Evolutionary conservation across 768 basidiomycete species (phyloP), one percentile per base, ranked within the genome.

Genomic region (Cyathus striatus): DNA sequence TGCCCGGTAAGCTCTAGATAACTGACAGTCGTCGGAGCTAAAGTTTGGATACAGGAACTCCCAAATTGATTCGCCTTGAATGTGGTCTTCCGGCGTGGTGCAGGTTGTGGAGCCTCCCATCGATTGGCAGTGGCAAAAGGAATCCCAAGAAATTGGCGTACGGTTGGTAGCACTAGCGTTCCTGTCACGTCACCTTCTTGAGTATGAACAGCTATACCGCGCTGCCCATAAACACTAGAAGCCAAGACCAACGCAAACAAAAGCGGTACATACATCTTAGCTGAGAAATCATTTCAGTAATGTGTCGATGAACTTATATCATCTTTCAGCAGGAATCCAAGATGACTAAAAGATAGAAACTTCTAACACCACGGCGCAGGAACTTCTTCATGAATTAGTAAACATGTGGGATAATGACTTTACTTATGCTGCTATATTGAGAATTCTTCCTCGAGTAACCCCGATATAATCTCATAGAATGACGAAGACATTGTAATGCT

Each of bases 61-160:
- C 62, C 56, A 39, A 61, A 68, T 12, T 37, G 42, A 1, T 54
- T 57, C 12, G 65, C 63, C 13, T 53, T 36, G 23, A 65, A 49
- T 1, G 49, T 36, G 13, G 41, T 33, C 1, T 37, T 27, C 3
- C 58, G 56, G 10, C 14, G 37, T 0, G 61, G 54, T 16, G 64
- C 54, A n/a, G 33, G 26, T 2, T 17, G 23, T 4, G 66, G 66
- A 13, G 58, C 55, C 27, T 58, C 49, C 66, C 66, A 66, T 13
- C 66, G 54, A 7, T 44, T 42, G 10, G 63, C 66, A 3, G 54
- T 53, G 3, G 64, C 66, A 42, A 55, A 68, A 2, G 65, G 65
- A 4, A 65, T 49, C 4, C 64, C 65, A 3, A 66, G 53, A 43
- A 65, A 68, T 27, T 58, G 61, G n/a, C 63, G 59, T 3, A 69